A percentile compares a stretch with the other conserved stretches of the same genome.
These are phyloP conservation scores for Coffea eugenioides DNA, from an alignment of 257 asterid species.

Conservation along the genomic window DNA sequence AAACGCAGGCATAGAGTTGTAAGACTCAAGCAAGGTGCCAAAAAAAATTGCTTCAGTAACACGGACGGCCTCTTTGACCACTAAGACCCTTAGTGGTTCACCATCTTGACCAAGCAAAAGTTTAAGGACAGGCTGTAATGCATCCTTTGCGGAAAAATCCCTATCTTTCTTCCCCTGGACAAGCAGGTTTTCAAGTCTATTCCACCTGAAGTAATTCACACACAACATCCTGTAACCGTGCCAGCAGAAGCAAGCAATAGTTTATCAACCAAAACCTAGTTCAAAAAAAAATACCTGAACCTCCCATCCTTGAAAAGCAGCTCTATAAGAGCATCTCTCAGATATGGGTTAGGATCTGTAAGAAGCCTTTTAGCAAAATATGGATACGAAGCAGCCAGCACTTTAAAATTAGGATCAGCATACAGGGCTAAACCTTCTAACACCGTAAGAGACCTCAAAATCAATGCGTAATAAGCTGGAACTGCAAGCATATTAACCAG, in stretches of 20 bases:
- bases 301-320: slow-evolving; percentile 94
- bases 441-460: slow-evolving; percentile 96
- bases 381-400: slow-evolving; percentile 98
- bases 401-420: slow-evolving; percentile 98
- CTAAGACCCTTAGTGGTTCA: slow-evolving; percentile 70
- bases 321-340: slow-evolving; percentile 98
- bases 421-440: slow-evolving; percentile 96
- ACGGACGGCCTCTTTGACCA: slow-evolving; percentile 82
- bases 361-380: slow-evolving; percentile 98
- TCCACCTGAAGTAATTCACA: slow-evolving; percentile 67
- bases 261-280: slow-evolving; percentile 17
- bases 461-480: slow-evolving; percentile 97
- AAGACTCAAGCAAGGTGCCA: slow-evolving; percentile 75
- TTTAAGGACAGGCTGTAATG: slow-evolving; percentile 91
- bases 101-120: slow-evolving; percentile 86
- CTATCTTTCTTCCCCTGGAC: slow-evolving; percentile 83
- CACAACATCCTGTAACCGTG: slow-evolving; percentile 1
- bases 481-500: slow-evolving; percentile 56
- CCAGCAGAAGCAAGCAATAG: neutral
- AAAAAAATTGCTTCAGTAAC: slow-evolving; percentile 80
- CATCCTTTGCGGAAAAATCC: slow-evolving; percentile 95
- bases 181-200: slow-evolving; percentile 93
- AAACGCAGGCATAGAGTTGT: slow-evolving; percentile 54
- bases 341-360: slow-evolving; percentile 98
- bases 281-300: slow-evolving; percentile 69